Conservation (phyloP, 192 early-diverging fungal species). For the Backusella tarrabulga region DNA sequence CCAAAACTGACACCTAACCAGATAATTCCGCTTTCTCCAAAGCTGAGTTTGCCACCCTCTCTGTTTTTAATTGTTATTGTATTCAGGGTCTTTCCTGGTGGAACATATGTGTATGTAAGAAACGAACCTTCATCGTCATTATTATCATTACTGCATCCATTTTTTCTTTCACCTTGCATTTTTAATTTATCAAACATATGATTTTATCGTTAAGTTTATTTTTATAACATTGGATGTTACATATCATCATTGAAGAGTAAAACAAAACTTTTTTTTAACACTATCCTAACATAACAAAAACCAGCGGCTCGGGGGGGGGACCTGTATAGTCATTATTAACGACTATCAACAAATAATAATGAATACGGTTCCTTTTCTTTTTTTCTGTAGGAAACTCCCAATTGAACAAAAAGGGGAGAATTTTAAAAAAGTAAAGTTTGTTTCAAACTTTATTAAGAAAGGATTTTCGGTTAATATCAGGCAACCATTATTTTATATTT, state of each 20-base stretch:
- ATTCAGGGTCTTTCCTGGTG: not conserved
- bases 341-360: no score
- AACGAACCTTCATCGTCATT: not conserved
- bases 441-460: not conserved
- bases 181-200: not conserved
- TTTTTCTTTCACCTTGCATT: not conserved
- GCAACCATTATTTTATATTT: not conserved
- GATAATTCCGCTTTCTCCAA: not conserved
- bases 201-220: not conserved
- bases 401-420: not conserved
- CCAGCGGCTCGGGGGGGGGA: not conserved
- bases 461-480: not conserved
- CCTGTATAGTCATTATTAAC: not conserved
- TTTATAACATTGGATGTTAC: not conserved
- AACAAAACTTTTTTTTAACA: not conserved
- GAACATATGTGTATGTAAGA: not conserved
- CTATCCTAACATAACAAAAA: not conserved
- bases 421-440: not conserved
- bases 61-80: not conserved
- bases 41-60: not conserved
- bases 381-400: not conserved
- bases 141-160: not conserved
- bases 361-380: not conserved
- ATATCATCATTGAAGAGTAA: not conserved
- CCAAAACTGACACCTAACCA: not conserved